Evolutionary conservation across 352 stramenopile species (phyloP), one percentile per base, ranked within the genome.

Genomic region (Phytophthora cactorum): DNA sequence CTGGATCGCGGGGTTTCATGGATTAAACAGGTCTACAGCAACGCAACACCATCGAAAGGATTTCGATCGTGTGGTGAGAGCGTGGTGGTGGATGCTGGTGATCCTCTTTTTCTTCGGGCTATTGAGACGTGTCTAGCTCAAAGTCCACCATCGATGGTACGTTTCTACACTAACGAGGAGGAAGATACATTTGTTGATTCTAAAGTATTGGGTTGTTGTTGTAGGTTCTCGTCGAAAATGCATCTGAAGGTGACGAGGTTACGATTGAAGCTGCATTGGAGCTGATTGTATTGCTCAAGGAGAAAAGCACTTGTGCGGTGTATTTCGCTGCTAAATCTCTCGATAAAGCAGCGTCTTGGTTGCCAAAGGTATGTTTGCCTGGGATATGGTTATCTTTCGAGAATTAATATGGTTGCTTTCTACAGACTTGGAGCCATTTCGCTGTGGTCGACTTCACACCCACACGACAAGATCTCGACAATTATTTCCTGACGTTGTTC

Each of bases 211-310:
- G 14, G 15, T 41, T 50, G 14, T 8, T 22, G 6, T 27, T 55
- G 25, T 53, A 88, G 81, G 71, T 90, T 39, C 52, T 90, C 28
- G 61, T 90, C 11, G 72, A 84, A 55, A 86, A 83, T 47, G 61
- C 71, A 10, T 76, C 75, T 4, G 65, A 88, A 50, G 79, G 75
- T 15, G 73, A 86, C 8, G 81, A 86, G 57, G 43, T 15, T 5
- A 43, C 22, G 3, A 64, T 90, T 47, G 65, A 78, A 41, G 69
- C 72, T 5, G 57, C 79, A 0, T 29, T 90, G 4, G 74, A 84
- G 10, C 50, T 90, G 7, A 68, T 82, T 2, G 15, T 59, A 11
- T 52, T 87, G 15, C 59, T 84, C 14, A 77, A 77, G 43, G 70
- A 74, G 32, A 83, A 80, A 45, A 74, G 68, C 15, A 72, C 72